Conservation (phyloP, 2,329 filamentous ascomycete species). For the Boeremia exigua region DNA sequence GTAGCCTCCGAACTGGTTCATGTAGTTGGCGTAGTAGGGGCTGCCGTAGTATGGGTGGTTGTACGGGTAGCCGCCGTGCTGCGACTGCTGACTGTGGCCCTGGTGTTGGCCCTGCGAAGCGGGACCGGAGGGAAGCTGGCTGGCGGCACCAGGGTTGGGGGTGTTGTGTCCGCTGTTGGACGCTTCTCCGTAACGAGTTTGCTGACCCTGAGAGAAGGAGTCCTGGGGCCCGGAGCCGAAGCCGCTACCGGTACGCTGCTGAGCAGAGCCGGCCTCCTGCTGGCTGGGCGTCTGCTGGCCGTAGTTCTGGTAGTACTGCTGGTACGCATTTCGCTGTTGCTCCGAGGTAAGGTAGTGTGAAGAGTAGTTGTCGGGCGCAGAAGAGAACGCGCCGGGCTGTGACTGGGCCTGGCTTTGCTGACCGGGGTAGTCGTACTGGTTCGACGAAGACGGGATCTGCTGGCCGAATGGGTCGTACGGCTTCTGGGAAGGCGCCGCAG, state of each 20-base stretch:
- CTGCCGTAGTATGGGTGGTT: conserved; percentile 68
- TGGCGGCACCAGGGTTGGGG: conserved; percentile 75
- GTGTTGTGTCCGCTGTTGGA: conserved; percentile 91
- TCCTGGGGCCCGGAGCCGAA: conserved; percentile 70
- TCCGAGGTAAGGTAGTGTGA: conserved; percentile 79
- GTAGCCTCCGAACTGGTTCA: conserved; percentile 66
- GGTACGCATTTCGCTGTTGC: conserved; percentile 75
- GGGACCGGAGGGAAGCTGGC: conserved; percentile 57
- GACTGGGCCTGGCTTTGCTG: conserved; percentile 63
- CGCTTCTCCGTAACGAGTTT: conserved; percentile 76
- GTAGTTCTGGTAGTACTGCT: conserved; percentile 68
- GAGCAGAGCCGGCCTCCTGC: conserved; percentile 73
- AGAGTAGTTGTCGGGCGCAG: conserved; percentile 76
- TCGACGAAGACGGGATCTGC: conserved; percentile 62
- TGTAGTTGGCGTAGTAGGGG: conserved; percentile 68
- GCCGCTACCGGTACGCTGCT: conserved; percentile 78
- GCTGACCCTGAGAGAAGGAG: conserved; percentile 68
- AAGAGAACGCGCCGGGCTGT: conserved; percentile 71
- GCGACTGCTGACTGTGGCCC: conserved; percentile 51
- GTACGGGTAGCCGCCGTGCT: conserved; percentile 51
- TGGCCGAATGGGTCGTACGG: conserved; percentile 87
- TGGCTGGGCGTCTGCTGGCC: conserved; percentile 60
- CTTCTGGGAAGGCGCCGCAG: conserved; percentile 72
- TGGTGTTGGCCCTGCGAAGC: conserved; percentile 56
- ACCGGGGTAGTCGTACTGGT: conserved; percentile 56